Evolutionary conservation across 148 eudicot genomes (phyloP).

Genomic region (Camellia lanceoleosa): DNA sequence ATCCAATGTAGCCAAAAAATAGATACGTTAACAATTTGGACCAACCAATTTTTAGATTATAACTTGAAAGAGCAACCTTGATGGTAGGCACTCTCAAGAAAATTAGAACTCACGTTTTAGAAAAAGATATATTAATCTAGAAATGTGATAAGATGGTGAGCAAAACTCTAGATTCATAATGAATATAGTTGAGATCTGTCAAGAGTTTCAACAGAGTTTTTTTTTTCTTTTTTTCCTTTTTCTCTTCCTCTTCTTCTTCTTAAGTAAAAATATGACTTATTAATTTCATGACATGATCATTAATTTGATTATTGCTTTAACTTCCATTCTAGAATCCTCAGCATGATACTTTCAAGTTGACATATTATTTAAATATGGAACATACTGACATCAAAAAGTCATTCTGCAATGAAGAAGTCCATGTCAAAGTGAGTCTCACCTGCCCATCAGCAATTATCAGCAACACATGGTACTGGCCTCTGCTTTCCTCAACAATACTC

Average conservation of each 20-base stretch:
- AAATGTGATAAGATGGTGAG: too few relatives aligned
- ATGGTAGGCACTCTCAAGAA: too few relatives aligned
- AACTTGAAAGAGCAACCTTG: not conserved
- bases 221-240: too few relatives aligned
- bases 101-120: too few relatives aligned
- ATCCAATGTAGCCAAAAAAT: too few relatives aligned
- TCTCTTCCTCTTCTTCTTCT: not conserved
- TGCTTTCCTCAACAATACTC: constrained; percentile 75
- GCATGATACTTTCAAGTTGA: not conserved
- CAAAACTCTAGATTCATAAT: not conserved
- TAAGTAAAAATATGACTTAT: not conserved
- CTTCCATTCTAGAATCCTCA: not conserved
- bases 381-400: not conserved
- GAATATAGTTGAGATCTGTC: not conserved
- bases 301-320: not conserved
- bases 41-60: not conserved
- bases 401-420: not conserved
- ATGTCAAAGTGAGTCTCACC: constrained; percentile 29
- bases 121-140: too few relatives aligned
- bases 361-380: not conserved
- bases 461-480: constrained; percentile 85
- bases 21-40: too few relatives aligned
- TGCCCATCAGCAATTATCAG: constrained; percentile 88
- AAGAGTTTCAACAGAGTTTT: not conserved
- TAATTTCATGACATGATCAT: not conserved